These are phyloP conservation scores for Monoraphidium neglectum DNA, from an alignment of 139 green algal species.

Conservation along the genomic window DNA sequence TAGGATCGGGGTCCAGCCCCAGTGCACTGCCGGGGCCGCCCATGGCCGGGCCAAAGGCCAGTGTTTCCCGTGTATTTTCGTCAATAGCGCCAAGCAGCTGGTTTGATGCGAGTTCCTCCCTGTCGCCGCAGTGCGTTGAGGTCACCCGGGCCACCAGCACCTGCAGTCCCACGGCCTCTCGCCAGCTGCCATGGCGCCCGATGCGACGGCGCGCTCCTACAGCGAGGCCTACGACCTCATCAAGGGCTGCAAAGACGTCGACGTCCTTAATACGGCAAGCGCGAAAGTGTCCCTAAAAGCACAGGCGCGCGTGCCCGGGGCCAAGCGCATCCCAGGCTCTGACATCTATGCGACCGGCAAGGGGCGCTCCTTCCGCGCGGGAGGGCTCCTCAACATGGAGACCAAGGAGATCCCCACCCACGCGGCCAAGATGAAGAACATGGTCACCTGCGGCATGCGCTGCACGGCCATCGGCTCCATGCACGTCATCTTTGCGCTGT, in stretches of 20 bases:
- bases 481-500: background rate
- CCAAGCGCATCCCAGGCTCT: background rate
- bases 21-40: too few relatives aligned
- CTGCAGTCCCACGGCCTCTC: too few relatives aligned
- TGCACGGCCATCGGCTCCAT: constrained; percentile 8
- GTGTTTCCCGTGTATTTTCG: too few relatives aligned
- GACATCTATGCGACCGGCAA: constrained; percentile 11
- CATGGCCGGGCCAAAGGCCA: too few relatives aligned
- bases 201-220: too few relatives aligned
- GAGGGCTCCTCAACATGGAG: constrained; percentile 5
- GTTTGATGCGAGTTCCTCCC: too few relatives aligned
- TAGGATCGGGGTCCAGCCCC: too few relatives aligned
- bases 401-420: constrained; percentile 21
- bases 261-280: constrained; percentile 1
- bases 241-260: constrained; percentile 25
- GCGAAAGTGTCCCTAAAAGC: constrained; percentile 13
- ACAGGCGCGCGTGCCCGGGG: background rate
- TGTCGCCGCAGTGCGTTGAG: too few relatives aligned
- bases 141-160: too few relatives aligned
- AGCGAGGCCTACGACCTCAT: constrained; percentile 3
- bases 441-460: constrained; percentile 20
- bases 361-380: background rate
- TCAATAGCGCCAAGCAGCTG: too few relatives aligned
- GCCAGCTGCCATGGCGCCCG: too few relatives aligned
- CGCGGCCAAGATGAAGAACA: constrained; percentile 21